A percentile compares a stretch with the other conserved stretches of the same genome.
These are phyloP conservation scores for Betula pendula DNA, from an alignment of 306 rosid species.

Conservation along the genomic window DNA sequence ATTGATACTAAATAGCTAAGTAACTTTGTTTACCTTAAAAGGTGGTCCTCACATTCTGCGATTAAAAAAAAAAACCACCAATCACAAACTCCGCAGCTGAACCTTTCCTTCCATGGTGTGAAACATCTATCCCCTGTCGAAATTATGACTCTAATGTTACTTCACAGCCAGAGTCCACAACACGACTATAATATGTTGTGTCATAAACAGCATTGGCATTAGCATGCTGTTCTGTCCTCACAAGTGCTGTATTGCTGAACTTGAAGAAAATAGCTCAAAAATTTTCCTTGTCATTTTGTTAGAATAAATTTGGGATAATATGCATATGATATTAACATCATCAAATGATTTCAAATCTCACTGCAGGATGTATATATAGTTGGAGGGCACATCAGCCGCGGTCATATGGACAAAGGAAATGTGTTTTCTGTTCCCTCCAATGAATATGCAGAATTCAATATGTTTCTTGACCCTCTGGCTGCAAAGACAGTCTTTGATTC, in stretches of 20 bases:
- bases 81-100: too few relatives aligned
- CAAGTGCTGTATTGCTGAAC: background rate
- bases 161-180: too few relatives aligned
- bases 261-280: slow-evolving; percentile 9
- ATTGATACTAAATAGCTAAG: too few relatives aligned
- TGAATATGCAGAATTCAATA: slow-evolving; percentile 77
- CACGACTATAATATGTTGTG: too few relatives aligned
- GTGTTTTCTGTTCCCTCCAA: slow-evolving; percentile 71
- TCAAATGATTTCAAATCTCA: background rate
- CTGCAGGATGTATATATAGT: slow-evolving; percentile 74
- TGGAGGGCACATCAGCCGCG: slow-evolving; percentile 72
- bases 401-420: slow-evolving; percentile 59
- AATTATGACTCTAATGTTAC: too few relatives aligned
- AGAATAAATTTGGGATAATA: slow-evolving; percentile 7
- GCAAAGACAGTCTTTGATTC: slow-evolving; percentile 71
- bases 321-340: slow-evolving; percentile 6
- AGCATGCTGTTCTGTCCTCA: background rate
- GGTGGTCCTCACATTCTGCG: too few relatives aligned
- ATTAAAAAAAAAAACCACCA: too few relatives aligned
- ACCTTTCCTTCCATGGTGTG: too few relatives aligned
- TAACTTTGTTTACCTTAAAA: too few relatives aligned
- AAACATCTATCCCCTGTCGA: too few relatives aligned
- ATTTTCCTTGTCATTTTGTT: background rate
- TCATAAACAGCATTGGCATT: too few relatives aligned
- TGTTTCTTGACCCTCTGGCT: slow-evolving; percentile 85